phyloP scores from a whole-genome alignment of 106 monocot species.

The Narthecium ossifragum region DNA sequence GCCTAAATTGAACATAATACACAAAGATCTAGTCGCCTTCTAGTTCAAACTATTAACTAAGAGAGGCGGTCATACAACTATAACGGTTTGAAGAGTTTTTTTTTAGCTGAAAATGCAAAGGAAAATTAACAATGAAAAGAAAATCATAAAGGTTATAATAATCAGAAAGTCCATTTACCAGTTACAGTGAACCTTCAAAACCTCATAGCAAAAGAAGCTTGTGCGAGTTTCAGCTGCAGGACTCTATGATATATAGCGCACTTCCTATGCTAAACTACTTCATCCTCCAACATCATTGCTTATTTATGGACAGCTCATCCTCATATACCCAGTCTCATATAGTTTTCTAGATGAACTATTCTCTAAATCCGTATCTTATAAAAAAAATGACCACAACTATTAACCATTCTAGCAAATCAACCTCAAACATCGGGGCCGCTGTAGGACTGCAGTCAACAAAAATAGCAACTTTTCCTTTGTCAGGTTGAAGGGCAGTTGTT shows the following conservation, averaged over 20 bases:
- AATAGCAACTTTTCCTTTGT: conserved; percentile 83
- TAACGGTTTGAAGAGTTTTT: background rate
- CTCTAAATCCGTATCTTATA: background rate
- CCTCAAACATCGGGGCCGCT: conserved; percentile 83
- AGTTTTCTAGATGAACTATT: background rate
- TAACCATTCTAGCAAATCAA: too few relatives aligned
- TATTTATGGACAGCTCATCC: background rate
- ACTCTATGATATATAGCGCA: too few relatives aligned
- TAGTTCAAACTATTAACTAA: background rate
- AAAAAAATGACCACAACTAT: background rate
- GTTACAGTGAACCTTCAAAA: too few relatives aligned
- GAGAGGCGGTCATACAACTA: background rate
- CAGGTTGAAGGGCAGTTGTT: conserved; percentile 55
- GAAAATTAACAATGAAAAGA: too few relatives aligned
- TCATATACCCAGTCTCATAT: background rate
- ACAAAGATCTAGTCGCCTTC: background rate
- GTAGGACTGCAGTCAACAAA: conserved; percentile 84
- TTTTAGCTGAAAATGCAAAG: background rate
- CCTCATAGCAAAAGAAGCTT: too few relatives aligned
- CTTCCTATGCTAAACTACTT: background rate
- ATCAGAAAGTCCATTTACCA: too few relatives aligned
- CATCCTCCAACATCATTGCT: background rate
- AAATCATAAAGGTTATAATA: too few relatives aligned
- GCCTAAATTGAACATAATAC: background rate
- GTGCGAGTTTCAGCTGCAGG: too few relatives aligned